phyloP scores from a whole-genome alignment of 2,329 filamentous ascomycete genomes.

The Penicillium olsonii region DNA sequence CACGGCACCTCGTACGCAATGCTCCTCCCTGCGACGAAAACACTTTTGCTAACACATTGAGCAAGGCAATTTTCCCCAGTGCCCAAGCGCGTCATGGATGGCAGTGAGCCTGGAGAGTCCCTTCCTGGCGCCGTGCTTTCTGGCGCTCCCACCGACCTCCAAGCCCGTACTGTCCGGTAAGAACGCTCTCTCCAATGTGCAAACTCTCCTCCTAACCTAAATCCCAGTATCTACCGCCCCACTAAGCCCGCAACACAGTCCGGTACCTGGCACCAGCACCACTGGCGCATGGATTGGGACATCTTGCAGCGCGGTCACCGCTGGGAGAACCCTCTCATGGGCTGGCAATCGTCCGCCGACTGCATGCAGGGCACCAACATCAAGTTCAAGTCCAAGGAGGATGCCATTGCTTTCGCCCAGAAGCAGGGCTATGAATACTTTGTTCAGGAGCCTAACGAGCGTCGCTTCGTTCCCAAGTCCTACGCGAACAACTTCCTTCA shows the following conservation, averaged over 20 bases:
- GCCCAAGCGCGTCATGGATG: slow-evolving; percentile 85
- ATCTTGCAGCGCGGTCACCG: slow-evolving; percentile 86
- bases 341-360: slow-evolving; percentile 95
- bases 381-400: slow-evolving; percentile 89
- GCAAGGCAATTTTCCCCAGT: slow-evolving; percentile 84
- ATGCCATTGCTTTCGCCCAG: slow-evolving; percentile 91
- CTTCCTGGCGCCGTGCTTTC: slow-evolving; percentile 85
- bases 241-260: slow-evolving; percentile 96
- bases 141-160: slow-evolving; percentile 88
- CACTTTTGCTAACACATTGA: slow-evolving; percentile 28
- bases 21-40: slow-evolving; percentile 6
- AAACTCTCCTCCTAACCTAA: neutral
- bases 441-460: slow-evolving; percentile 91
- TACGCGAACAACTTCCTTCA: slow-evolving; percentile 97
- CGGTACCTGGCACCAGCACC: slow-evolving; percentile 77
- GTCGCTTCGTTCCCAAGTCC: slow-evolving; percentile 84
- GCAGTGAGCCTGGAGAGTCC: slow-evolving; percentile 74
- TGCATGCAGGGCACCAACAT: slow-evolving; percentile 92
- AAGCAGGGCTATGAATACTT: slow-evolving; percentile 99
- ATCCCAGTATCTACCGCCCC: slow-evolving; percentile 80
- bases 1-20: slow-evolving; percentile 81
- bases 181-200: slow-evolving; percentile 23
- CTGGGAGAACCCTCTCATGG: slow-evolving; percentile 98
- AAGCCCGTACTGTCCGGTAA: slow-evolving; percentile 91
- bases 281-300: slow-evolving; percentile 99